phyloP scores from a whole-genome alignment of 192 early-diverging fungal species.

The Paraglomus brasilianum region DNA sequence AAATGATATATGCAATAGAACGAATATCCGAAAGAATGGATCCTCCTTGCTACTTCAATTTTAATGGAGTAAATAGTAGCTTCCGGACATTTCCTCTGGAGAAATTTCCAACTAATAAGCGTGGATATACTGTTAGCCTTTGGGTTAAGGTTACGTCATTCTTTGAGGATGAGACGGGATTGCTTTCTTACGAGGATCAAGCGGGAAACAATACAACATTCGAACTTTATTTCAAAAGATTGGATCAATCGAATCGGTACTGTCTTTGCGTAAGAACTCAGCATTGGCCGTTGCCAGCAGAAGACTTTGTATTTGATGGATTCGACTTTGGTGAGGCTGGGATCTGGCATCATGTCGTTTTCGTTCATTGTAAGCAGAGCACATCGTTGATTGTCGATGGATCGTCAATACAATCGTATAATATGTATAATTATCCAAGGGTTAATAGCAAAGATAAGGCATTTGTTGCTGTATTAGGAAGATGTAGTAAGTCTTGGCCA shows the following conservation, averaged over 20 bases:
- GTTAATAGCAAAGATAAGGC: conserved; percentile 38
- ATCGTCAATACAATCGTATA: conserved; percentile 41
- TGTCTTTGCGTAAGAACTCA: conserved; percentile 44
- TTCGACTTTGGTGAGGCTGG: conserved; percentile 43
- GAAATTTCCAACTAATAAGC: conserved; percentile 36
- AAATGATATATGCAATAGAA: conserved; percentile 49
- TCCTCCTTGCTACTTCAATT: conserved; percentile 44
- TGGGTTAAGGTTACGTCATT: conserved; percentile 45
- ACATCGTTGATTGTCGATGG: conserved; percentile 46
- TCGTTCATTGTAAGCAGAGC: conserved; percentile 40
- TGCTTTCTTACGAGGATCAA: conserved; percentile 44
- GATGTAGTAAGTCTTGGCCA: conserved; percentile 35
- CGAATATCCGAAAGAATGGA: conserved; percentile 45
- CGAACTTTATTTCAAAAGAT: conserved; percentile 44
- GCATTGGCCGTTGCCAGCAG: conserved; percentile 39
- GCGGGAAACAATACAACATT: conserved; percentile 40
- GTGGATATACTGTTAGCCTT: conserved; percentile 44
- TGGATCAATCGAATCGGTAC: conserved; percentile 41
- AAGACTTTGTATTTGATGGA: conserved; percentile 45
- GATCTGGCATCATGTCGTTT: conserved; percentile 45
- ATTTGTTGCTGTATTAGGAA: conserved; percentile 39
- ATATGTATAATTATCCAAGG: conserved; percentile 43
- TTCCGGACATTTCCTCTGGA: conserved; percentile 39
- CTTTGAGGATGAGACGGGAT: conserved; percentile 40
- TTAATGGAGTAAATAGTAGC: conserved; percentile 40